Evolutionary conservation across 2,329 filamentous ascomycete species (phyloP).

Genomic region (Shiraia bambusicola): DNA sequence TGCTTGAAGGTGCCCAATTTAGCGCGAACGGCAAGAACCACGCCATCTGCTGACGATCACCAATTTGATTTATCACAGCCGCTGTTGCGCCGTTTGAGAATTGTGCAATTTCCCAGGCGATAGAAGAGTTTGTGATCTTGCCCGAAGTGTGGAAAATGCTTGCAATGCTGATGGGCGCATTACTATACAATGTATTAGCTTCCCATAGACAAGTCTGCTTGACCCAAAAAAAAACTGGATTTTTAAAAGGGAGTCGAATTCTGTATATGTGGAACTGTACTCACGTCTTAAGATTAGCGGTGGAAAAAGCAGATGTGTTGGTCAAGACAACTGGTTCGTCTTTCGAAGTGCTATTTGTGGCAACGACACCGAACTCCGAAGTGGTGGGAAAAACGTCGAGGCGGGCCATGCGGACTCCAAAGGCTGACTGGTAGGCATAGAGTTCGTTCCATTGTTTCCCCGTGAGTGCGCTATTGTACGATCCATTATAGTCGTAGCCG

Average conservation of each 20-base stretch:
- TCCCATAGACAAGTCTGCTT: background rate
- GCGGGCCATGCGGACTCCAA: conserved; percentile 62
- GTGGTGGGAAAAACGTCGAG: conserved; percentile 59
- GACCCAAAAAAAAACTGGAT: too few species aligned
- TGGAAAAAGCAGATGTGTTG: conserved; percentile 56
- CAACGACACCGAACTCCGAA: conserved; percentile 50
- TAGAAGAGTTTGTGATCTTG: conserved; percentile 54
- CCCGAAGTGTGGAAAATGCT: conserved; percentile 61
- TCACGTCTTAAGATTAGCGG: conserved; percentile 55
- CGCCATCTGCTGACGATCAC: conserved; percentile 61
- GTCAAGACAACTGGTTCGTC: conserved; percentile 53
- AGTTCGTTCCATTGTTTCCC: conserved; percentile 58
- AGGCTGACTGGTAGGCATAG: conserved; percentile 59
- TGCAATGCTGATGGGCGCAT: conserved; percentile 33
- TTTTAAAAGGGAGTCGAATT: too few species aligned
- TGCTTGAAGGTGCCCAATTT: conserved; percentile 57
- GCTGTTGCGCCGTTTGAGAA: conserved; percentile 52
- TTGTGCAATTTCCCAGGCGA: conserved; percentile 56
- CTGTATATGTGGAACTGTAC: too few species aligned
- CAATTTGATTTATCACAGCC: conserved; percentile 61
- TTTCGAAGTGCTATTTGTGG: conserved; percentile 37
- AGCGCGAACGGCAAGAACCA: conserved; percentile 60
- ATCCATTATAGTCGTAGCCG: conserved; percentile 54
- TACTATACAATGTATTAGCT: conserved; percentile 18
- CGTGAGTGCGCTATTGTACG: conserved; percentile 57